These are phyloP conservation scores for Tetragonia tetragonoides DNA, from an alignment of 148 eudicot species.

Conservation along the genomic window DNA sequence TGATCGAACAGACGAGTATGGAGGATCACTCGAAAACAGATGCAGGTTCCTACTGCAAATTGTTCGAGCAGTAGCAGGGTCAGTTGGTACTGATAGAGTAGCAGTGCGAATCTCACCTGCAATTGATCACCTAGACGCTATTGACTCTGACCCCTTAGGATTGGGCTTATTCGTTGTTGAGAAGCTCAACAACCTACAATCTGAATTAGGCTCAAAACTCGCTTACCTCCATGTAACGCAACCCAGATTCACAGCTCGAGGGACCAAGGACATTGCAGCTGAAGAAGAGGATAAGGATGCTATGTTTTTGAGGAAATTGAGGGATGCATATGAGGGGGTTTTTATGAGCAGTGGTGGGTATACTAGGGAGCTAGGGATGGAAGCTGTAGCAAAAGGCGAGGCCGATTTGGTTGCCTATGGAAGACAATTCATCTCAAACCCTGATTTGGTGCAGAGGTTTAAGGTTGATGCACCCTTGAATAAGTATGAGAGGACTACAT, in stretches of 20 bases:
- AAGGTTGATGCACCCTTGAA: conserved; percentile 60
- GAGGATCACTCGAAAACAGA: conserved; percentile 71
- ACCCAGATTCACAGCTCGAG: conserved; percentile 62
- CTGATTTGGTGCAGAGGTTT: conserved; percentile 72
- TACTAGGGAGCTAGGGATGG: conserved; percentile 54
- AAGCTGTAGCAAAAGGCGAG: conserved; percentile 64
- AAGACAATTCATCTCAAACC: conserved; percentile 63
- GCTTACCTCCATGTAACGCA: conserved; percentile 71
- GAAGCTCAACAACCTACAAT: conserved; percentile 57
- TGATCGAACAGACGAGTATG: conserved; percentile 70
- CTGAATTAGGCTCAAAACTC: conserved; percentile 33
- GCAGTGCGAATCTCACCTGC: conserved; percentile 76
- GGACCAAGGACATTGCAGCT: conserved; percentile 23
- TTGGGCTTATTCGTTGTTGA: conserved; percentile 65
- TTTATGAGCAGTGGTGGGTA: conserved; percentile 78
- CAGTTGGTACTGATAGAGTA: conserved; percentile 56
- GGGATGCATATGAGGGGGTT: conserved; percentile 52
- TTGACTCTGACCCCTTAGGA: conserved; percentile 62
- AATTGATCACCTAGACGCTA: conserved; percentile 73
- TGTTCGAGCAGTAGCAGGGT: conserved; percentile 47
- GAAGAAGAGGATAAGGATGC: conserved; percentile 61
- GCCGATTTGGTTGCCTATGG: conserved; percentile 85
- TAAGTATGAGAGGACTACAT: conserved; percentile 56
- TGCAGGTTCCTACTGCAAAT: conserved; percentile 60
- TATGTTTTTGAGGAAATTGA: conserved; percentile 42